Evolutionary conservation across 495 filamentous ascomycete genomes (phyloP).

Genomic region (Durotheca rogersii): DNA sequence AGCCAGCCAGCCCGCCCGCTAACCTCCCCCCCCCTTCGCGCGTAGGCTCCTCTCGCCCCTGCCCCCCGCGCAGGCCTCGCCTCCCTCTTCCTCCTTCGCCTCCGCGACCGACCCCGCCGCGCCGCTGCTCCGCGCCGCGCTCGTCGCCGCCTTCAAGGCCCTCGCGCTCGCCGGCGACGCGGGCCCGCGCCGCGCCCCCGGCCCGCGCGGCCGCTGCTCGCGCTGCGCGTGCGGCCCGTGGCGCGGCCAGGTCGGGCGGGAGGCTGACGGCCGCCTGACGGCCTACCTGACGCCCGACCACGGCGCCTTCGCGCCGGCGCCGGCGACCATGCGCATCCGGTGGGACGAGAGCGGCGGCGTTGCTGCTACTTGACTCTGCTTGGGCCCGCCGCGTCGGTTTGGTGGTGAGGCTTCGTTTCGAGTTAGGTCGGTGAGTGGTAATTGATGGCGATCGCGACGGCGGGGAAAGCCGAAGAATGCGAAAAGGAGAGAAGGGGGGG

Average conservation of each 20-base stretch:
- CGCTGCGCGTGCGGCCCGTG: slow-evolving; percentile 56
- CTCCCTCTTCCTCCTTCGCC: slow-evolving; percentile 65
- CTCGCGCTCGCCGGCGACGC: slow-evolving; percentile 29
- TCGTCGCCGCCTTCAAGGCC: slow-evolving; percentile 53
- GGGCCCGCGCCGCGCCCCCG: slow-evolving; percentile 58
- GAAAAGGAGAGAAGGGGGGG: no score
- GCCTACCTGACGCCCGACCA: slow-evolving; percentile 66
- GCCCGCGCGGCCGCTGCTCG: slow-evolving; percentile 58
- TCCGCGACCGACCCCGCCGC: slow-evolving; percentile 59
- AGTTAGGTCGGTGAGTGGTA: no score
- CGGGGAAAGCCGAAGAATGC: no score
- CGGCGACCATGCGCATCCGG: slow-evolving; percentile 54
- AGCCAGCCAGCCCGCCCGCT: background rate
- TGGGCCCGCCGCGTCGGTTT: no score
- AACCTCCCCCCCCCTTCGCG: slow-evolving; percentile 28
- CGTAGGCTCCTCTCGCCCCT: slow-evolving; percentile 60
- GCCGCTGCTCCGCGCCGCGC: slow-evolving; percentile 57
- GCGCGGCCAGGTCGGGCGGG: slow-evolving; percentile 31
- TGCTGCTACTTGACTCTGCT: no score
- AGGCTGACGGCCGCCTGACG: slow-evolving; percentile 48
- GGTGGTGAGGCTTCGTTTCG: no score
- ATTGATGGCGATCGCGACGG: no score
- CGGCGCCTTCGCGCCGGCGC: slow-evolving; percentile 63
- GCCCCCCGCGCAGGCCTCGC: slow-evolving; percentile 61
- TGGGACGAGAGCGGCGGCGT: slow-evolving; percentile 28